Evolutionary conservation across 495 filamentous ascomycete species (phyloP), one percentile per base, ranked within the genome.

Genomic region (Neurospora sp.): DNA sequence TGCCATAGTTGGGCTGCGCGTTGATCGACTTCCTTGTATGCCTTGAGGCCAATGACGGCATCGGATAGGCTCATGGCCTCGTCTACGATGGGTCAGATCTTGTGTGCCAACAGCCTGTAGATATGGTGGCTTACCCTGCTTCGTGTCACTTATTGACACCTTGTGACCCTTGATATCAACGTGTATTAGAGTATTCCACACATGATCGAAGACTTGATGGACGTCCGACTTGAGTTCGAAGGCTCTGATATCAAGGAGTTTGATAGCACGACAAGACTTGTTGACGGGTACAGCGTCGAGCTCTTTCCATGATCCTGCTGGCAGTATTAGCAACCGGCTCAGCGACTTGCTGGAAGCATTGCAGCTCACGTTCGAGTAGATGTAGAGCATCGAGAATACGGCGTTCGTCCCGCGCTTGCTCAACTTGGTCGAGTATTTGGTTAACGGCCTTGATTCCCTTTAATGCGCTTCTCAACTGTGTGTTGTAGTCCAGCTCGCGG

Each of bases 401-500:
- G 6, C 81, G 77, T 74, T 87, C 84, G 38, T 81, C 78, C 3
- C 82, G 81, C 10, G 85, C 83, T 47, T 78, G 76, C 72, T 89
- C 87, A 5, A 86, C 88, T 68, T 87, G 77, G 41, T 86, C 83
- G 14, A 92, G 77, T 7, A 82, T 78, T 37, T 79, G 81, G 71
- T 86, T 85, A 27, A 89, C 86, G 12, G 78, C 77, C 68, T 83
- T 86, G 20, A 96, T 86, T 39, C 86, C 84, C 75, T 86, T 85
- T 53, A 97, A 80, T 1, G 89, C 87, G 53, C 83, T 82, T 22
- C 86, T 82, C 31, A 98, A 84, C 47, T 88, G 88, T 72, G 89
- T 81, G 75, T 92, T 96, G 83, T 94, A 98, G 59, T 85, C 85
- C 18, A 92, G 85, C 81, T 98, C 94, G 39, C 86, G 90, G 74